These are phyloP conservation scores for Colletotrichum destructivum DNA, from an alignment of 2,329 filamentous ascomycete genomes.

Conservation along the genomic window DNA sequence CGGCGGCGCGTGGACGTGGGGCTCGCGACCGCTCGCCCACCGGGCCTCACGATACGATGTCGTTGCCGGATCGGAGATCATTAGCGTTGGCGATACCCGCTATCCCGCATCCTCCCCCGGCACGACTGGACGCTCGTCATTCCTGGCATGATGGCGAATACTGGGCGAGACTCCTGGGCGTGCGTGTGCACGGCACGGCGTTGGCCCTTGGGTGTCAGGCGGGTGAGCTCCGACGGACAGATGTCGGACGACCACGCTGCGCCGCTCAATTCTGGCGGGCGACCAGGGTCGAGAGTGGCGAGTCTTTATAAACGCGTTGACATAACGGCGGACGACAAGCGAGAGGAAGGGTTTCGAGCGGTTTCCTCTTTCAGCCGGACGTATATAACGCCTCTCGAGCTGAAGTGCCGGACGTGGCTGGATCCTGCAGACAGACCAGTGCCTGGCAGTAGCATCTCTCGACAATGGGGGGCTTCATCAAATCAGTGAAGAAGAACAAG, in stretches of 20 bases:
- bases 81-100: slow-evolving; percentile 20
- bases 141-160: slow-evolving; percentile 39
- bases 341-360: neutral
- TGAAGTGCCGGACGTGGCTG: neutral
- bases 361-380: neutral
- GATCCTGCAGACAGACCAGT: no score
- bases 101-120: slow-evolving; percentile 21
- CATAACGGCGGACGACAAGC: neutral
- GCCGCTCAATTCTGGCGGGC: neutral
- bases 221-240: neutral
- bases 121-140: slow-evolving; percentile 32
- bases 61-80: slow-evolving; percentile 31
- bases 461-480: slow-evolving; percentile 35
- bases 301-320: neutral
- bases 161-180: slow-evolving; percentile 14
- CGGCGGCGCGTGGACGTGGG: slow-evolving; percentile 1
- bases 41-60: slow-evolving; percentile 19
- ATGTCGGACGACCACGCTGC: slow-evolving; percentile 7
- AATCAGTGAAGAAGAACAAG: slow-evolving; percentile 44
- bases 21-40: neutral
- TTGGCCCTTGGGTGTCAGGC: slow-evolving; percentile 23
- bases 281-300: slow-evolving; percentile 6
- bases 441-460: neutral
- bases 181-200: neutral
- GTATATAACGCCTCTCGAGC: slow-evolving; percentile 28